Base-by-base conservation (phyloP, 176 grass and related monocot species). In the Carex littledalei region DNA sequence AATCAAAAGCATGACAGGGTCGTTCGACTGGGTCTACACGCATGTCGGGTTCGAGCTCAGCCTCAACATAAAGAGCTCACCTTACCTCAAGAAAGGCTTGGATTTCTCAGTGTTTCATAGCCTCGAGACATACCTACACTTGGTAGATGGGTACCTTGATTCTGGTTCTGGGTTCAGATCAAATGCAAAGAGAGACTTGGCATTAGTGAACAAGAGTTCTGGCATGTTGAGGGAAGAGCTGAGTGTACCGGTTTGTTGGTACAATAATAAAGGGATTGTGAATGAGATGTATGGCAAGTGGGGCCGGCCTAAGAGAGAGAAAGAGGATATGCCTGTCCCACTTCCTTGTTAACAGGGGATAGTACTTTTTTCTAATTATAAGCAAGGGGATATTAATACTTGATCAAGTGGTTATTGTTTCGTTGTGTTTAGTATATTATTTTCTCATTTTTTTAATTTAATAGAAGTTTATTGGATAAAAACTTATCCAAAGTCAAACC, bases 71-170 rank as follows among this genome's bases (percentile, higher is more conserved):
- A 83, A 45, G 31, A 52, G 69, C 16, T 86, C 88, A 2, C 88
- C 88, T 14, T 89, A 60, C 50, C 84, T 89, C 1, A 89, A 85
- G 31, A 60, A 77, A 32, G 61, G 55, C 21, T 7, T 89, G 16
- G 84, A 89, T 63, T 35, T 89, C 41, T 63, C 69, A 5, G 88
- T 84, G 20, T 89, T 83, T 81, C 88, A 86, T 29, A 83, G 61
- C 88, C 67, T 89, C 43, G 84, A 89, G 70, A 84, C 79, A 2
- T 89, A 89, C 70, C 52, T 89, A 26, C 88, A 89, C 84, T 64
- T 89, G 79, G 88, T 89, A 74, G 84, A 89, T 32, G 88, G 88
- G 32, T 89, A 59, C 57, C 16, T 78, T 3, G 9, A 69, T 39
- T 16, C n/a, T n/a, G n/a, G n/a, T n/a, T 22, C 32, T 3, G 69